A percentile compares a stretch with the other conserved stretches of the same genome.
Evolutionary conservation across 2,329 filamentous ascomycete species (phyloP).

Genomic region (Keithomyces neogunnii): DNA sequence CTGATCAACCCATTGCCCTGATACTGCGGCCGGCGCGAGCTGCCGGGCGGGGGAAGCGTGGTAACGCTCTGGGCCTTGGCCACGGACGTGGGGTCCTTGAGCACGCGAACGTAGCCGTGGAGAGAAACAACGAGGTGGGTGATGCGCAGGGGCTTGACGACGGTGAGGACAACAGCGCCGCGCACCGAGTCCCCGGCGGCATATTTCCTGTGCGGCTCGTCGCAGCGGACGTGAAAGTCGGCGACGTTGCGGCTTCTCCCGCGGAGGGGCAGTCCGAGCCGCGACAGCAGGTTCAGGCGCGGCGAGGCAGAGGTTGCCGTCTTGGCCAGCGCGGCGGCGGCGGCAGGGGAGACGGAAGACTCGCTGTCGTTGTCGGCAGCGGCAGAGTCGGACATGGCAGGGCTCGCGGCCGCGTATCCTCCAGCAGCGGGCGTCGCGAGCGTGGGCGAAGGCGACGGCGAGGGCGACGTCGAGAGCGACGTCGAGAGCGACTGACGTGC

Average conservation of each 20-base stretch:
- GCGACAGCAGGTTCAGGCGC: slow-evolving; percentile 38
- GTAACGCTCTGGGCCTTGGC: slow-evolving; percentile 40
- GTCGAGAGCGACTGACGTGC: slow-evolving; percentile 11
- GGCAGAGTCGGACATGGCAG: slow-evolving; percentile 1
- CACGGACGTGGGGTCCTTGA: slow-evolving; percentile 56
- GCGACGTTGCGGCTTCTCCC: slow-evolving; percentile 55
- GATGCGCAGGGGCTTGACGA: slow-evolving; percentile 66
- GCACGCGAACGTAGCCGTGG: slow-evolving; percentile 72
- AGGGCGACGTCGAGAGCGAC: slow-evolving; percentile 1
- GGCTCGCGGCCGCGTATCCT: neutral
- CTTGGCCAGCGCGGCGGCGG: slow-evolving; percentile 9
- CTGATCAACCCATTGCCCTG: slow-evolving; percentile 72
- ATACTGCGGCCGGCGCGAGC: slow-evolving; percentile 42
- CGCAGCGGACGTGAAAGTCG: slow-evolving; percentile 70
- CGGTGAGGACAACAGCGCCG: slow-evolving; percentile 63
- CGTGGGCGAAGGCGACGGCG: slow-evolving; percentile 10
- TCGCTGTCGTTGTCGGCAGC: slow-evolving; percentile 22
- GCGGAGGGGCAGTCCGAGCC: slow-evolving; percentile 41
- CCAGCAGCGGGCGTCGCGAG: neutral
- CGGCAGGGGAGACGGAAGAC: slow-evolving; percentile 11
- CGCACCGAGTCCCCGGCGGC: slow-evolving; percentile 65
- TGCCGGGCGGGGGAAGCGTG: slow-evolving; percentile 28
- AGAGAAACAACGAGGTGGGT: slow-evolving; percentile 73
- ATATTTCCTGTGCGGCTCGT: slow-evolving; percentile 73
- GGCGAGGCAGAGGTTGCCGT: slow-evolving; percentile 14